A percentile compares a stretch with the other conserved stretches of the same genome.
phyloP scores from a whole-genome alignment of 345 rosid species.

The Bruguiera parviflora region DNA sequence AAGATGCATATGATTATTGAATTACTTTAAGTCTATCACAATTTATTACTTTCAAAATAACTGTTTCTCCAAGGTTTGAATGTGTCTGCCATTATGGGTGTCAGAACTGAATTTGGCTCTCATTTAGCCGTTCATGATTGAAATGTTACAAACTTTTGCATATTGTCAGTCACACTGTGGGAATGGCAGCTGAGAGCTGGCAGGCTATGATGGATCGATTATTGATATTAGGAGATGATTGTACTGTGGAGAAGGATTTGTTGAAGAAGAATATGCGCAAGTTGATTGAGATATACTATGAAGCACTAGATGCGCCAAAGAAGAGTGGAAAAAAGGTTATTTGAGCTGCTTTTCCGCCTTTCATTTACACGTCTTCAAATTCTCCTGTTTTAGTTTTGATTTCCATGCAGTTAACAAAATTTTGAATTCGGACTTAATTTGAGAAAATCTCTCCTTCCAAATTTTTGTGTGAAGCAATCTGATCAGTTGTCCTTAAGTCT shows the following conservation, averaged over 20 bases:
- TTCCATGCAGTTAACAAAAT: not conserved
- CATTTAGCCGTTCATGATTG: not conserved
- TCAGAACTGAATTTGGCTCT: not conserved
- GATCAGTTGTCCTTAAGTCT: not conserved
- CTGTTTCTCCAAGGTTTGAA: no score
- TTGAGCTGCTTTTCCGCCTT: not conserved
- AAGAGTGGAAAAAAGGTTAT: constrained; percentile 45
- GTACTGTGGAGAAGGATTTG: constrained; percentile 31
- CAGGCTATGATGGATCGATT: constrained; percentile 64
- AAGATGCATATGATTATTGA: not conserved
- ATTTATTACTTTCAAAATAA: no score
- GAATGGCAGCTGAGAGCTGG: constrained; percentile 75
- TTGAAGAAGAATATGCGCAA: constrained; percentile 37
- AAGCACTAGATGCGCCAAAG: constrained; percentile 81
- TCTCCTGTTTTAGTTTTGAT: not conserved
- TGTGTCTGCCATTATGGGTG: no score
- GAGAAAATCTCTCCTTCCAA: not conserved
- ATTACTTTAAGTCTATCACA: no score
- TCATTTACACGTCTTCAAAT: not conserved
- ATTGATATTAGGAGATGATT: constrained; percentile 41
- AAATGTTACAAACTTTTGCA: constrained; percentile 7
- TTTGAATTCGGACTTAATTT: not conserved
- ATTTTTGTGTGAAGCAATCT: no score
- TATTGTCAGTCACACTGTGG: constrained; percentile 45
- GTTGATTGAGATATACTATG: constrained; percentile 60